Conservation (phyloP, 352 stramenopile genomes). For the Phytophthora capsici region DNA sequence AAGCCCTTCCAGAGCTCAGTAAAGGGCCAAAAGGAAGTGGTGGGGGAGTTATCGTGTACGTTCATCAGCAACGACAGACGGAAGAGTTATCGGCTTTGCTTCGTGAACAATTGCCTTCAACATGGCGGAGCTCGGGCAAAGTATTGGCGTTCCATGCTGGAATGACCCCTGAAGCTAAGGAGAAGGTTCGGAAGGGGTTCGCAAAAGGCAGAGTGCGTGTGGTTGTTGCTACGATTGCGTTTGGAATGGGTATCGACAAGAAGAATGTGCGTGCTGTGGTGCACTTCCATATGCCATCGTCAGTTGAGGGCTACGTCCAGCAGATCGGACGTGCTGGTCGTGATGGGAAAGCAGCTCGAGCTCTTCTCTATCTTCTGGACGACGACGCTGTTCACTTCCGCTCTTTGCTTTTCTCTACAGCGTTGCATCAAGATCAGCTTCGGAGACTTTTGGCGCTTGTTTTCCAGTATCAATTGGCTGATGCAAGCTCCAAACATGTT, state of each 20-base stretch:
- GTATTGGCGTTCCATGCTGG: constrained; percentile 94
- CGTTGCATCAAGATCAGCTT: constrained; percentile 63
- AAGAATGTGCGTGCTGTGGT: constrained; percentile 97
- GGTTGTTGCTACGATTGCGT: constrained; percentile 97
- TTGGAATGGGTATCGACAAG: constrained; percentile 99
- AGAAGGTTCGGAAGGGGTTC: constrained; percentile 88
- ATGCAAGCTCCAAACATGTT: constrained; percentile 23
- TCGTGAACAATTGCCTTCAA: constrained; percentile 54
- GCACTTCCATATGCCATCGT: constrained; percentile 96
- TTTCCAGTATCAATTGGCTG: constrained; percentile 23
- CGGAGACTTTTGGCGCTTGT: constrained; percentile 52
- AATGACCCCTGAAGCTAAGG: constrained; percentile 81
- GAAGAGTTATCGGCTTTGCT: constrained; percentile 74
- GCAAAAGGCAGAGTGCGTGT: constrained; percentile 87
- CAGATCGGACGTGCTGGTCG: constrained; percentile 96
- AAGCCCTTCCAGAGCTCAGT: constrained; percentile 32
- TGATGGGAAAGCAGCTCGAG: constrained; percentile 88
- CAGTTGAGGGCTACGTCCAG: constrained; percentile 99
- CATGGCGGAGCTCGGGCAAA: constrained; percentile 43
- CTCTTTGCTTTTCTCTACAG: constrained; percentile 75
- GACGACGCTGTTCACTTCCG: constrained; percentile 75
- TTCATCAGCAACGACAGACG: constrained; percentile 81
- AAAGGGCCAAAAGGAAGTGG: constrained; percentile 29
- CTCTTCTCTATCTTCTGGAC: constrained; percentile 68
- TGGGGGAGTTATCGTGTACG: constrained; percentile 83